These are phyloP conservation scores for Coemansia javaensis DNA, from an alignment of 192 early-diverging fungal genomes.

Conservation along the genomic window DNA sequence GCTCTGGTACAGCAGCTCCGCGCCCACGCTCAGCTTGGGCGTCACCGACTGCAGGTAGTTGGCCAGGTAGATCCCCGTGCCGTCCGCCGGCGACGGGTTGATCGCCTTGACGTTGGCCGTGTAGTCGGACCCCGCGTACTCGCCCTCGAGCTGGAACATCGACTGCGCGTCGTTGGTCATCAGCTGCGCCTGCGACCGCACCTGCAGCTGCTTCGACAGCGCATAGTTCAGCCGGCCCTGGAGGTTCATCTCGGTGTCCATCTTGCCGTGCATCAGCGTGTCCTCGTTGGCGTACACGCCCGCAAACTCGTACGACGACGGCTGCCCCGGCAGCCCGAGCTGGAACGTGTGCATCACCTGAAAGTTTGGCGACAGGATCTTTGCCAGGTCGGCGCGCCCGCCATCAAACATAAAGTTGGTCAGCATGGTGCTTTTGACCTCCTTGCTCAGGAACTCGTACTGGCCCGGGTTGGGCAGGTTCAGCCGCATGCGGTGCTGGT, in stretches of 20 bases:
- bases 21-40: conserved; percentile 72
- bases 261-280: conserved; percentile 84
- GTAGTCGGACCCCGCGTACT: conserved; percentile 85
- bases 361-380: conserved; percentile 91
- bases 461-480: conserved; percentile 45
- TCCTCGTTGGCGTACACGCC: conserved; percentile 76
- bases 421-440: conserved; percentile 62
- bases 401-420: conserved; percentile 92
- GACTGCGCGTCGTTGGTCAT: conserved; percentile 71
- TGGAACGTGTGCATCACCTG: conserved; percentile 90
- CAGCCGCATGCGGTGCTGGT: conserved; percentile 45
- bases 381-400: conserved; percentile 87
- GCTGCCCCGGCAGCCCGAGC: conserved; percentile 74
- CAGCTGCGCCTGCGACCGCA: conserved; percentile 64
- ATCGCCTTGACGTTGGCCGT: conserved; percentile 88
- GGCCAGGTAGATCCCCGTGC: conserved; percentile 83
- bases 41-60: conserved; percentile 91
- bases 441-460: conserved; percentile 43
- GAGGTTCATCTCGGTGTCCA: conserved; percentile 88
- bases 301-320: conserved; percentile 89
- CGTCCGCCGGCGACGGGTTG: conserved; percentile 88
- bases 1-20: conserved; percentile 79
- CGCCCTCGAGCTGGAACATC: conserved; percentile 89
- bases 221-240: conserved; percentile 77
- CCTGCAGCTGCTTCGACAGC: conserved; percentile 65